Evolutionary conservation across 345 rosid genomes (phyloP), one percentile per base, ranked within the genome.

Genomic region (Mercurialis annua): DNA sequence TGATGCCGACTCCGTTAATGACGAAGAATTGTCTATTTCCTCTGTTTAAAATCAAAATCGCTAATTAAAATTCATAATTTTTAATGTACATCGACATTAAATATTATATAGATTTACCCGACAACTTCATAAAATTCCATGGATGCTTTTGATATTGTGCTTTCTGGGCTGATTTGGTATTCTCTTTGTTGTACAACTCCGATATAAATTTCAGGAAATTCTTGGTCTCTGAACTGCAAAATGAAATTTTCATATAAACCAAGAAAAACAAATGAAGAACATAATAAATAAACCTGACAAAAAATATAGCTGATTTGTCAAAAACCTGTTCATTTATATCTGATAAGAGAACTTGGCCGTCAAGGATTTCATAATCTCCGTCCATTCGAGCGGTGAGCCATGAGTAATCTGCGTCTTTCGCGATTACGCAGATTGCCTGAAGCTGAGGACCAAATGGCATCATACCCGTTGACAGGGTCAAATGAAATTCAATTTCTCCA

Each of bases 381-480:
- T 74, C 53, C n/a, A 77, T 18, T 62, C 36, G 67, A 18, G 76
- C 78, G 31, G 47, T 66, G 27, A 83, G 31, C 81, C 74, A 74
- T 64, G 83, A 73, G 49, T 44, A 48, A 21, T 69, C 46, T 16
- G 46, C 7, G 23, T 56, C 77, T 23, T 55, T 61, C 17, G 16
- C 43, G 24, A 20, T 14, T 36, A 78, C 87, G 23, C 67, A 55
- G 48, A 64, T 46, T 67, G 72, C 76, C 73, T 54, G 62, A n/a
- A 83, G 70, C 52, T 47, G 33, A 46, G 83, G 85, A 69, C 85
- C 85, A 58, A 76, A 76, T 51, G 83, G 87, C 18, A 78, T 50
- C 64, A 76, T 38, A 46, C 87, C 85, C 4, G 60, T 43, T 42
- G 83, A 76, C 73, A 78, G 12, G 11, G 73, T 66, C 10, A 71